Evolutionary conservation across 805 yeast genomes (phyloP), one percentile per base, ranked within the genome.

Genomic region (Clavispora vitiphila): DNA sequence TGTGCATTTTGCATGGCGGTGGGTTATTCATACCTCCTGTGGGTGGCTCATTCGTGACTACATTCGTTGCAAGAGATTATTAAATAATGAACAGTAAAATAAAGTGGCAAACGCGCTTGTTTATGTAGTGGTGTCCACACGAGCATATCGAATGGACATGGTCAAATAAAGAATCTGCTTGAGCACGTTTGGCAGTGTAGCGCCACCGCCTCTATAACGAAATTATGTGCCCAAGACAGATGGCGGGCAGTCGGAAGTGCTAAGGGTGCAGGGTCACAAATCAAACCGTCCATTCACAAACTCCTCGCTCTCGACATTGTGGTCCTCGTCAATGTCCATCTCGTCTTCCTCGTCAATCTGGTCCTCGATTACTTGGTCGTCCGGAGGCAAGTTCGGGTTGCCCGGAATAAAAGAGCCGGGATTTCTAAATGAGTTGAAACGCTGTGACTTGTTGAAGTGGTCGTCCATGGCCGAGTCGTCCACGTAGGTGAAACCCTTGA

Each of bases 401-500:
- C 89, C 89, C 2, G 86, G 86, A 24, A 86, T 82, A 50, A 86
- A 78, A 1, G 90, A 82, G 5, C 89, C 90, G 12, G 78, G 80
- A 54, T 60, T 60, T 41, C 58, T 67, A 57, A 61, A 71, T 2
- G 67, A 44, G 55, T 59, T 64, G 45, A 48, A 49, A 40, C 72
- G 57, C 43, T 63, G 65, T 4, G 67, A 64, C 43, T 62, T 64
- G 38, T 69, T 67, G 48, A 84, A 83, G 63, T 85, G 86, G 52
- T 90, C 96, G 56, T 90, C 96, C 74, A 91, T 81, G 23, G 95
- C 78, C 20, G 95, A 83, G 48, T 86, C 97, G 61, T 90, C 96
- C 37, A 91, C 97, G 63, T 86, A 93, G 0, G 99, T 93, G 63
- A 93, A 93, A 0, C 99, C 99, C 55, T 87, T 88, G 68, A 93